These are phyloP conservation scores for Amanita jacksonii DNA, from an alignment of 768 basidiomycete species.

Conservation along the genomic window DNA sequence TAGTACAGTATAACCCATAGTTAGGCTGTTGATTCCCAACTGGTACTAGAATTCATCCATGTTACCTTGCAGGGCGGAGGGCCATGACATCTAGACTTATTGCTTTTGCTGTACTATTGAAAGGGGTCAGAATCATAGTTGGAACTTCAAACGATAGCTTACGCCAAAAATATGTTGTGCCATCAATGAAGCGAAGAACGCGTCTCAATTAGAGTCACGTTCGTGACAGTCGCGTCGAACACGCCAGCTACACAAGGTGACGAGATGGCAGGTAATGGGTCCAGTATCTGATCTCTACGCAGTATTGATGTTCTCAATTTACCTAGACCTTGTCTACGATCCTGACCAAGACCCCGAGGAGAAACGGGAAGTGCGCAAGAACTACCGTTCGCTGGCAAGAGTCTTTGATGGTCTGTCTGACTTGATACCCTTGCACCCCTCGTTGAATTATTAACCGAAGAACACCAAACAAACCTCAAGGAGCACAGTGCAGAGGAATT, in stretches of 20 bases:
- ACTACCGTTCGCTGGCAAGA: conserved; percentile 60
- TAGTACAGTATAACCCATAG: no score
- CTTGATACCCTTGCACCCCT: background rate
- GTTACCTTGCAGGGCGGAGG: conserved; percentile 49
- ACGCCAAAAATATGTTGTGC: conserved; percentile 11
- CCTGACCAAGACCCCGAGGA: conserved; percentile 81
- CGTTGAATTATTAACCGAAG: conserved; percentile 14
- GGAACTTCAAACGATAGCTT: background rate
- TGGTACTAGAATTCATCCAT: no score
- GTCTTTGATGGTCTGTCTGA: conserved; percentile 49
- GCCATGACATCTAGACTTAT: conserved; percentile 60
- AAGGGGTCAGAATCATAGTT: background rate
- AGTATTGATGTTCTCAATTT: background rate
- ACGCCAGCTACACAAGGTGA: background rate
- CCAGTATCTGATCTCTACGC: background rate
- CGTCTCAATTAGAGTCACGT: background rate
- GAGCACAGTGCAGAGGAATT: conserved; percentile 50
- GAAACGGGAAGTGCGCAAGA: conserved; percentile 62
- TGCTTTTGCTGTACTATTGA: conserved; percentile 61
- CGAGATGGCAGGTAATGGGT: background rate
- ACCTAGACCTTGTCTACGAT: conserved; percentile 47
- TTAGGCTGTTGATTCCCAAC: no score
- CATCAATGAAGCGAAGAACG: conserved; percentile 1
- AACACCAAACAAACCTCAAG: conserved; percentile 41
- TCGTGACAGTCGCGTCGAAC: background rate